Evolutionary conservation across 2,329 filamentous ascomycete species (phyloP).

Genomic region (Aspergillus costaricaensis): DNA sequence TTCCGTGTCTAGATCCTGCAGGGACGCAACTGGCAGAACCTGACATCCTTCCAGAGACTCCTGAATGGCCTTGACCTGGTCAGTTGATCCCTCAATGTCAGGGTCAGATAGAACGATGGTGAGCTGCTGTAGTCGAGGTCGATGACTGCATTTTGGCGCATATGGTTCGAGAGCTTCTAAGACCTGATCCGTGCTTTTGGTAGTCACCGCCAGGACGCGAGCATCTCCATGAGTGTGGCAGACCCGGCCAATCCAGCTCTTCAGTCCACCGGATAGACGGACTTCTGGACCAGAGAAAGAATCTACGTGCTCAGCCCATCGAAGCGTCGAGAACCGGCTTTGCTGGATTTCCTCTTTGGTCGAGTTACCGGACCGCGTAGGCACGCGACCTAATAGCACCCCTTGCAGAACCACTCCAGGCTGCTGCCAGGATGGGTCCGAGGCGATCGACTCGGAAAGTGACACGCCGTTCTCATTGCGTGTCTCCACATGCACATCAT

Average conservation of each 20-base stretch:
- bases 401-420: conserved; percentile 24
- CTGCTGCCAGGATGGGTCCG: conserved; percentile 17
- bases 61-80: neutral
- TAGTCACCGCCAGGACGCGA: neutral
- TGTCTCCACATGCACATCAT: conserved; percentile 15
- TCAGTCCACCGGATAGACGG: neutral
- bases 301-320: neutral
- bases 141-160: neutral
- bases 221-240: neutral
- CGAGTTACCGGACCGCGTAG: conserved; percentile 6
- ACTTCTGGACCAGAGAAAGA: neutral
- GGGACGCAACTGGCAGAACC: neutral
- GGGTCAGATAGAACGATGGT: neutral
- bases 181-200: neutral
- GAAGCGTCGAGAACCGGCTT: neutral
- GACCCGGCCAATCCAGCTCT: neutral
- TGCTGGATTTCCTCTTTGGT: neutral
- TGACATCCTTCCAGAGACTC: neutral
- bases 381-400: conserved; percentile 23
- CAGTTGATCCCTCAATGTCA: neutral
- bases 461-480: neutral
- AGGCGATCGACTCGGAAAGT: conserved; percentile 19
- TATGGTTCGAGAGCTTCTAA: neutral
- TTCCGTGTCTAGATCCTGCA: neutral
- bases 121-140: neutral